A percentile compares a stretch with the other conserved stretches of the same genome.
These are phyloP conservation scores for Tillandsia fasciculata DNA, from an alignment of 176 grass and related monocot genomes.

Conservation along the genomic window DNA sequence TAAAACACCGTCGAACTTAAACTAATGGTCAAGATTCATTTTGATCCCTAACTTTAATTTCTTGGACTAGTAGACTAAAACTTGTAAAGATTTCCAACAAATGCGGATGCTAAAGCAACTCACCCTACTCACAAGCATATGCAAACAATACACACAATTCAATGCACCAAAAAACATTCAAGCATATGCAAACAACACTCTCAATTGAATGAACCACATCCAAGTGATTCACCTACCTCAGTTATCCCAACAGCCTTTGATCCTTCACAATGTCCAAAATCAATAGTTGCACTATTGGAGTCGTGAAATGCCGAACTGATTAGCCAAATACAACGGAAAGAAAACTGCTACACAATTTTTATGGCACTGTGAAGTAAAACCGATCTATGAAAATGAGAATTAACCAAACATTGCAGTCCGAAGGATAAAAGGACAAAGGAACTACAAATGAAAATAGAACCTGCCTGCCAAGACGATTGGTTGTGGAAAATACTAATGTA, in stretches of 20 bases:
- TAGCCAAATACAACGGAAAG: constrained; percentile 1
- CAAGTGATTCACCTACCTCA: constrained; percentile 42
- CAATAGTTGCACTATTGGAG: constrained; percentile 33
- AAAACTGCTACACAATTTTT: too few species aligned
- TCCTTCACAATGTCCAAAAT: constrained; percentile 65
- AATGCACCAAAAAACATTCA: background rate
- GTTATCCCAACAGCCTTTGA: constrained; percentile 46
- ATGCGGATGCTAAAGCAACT: too few species aligned
- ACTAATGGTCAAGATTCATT: too few species aligned
- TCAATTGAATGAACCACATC: background rate
- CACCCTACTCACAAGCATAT: background rate
- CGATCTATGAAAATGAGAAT: too few species aligned
- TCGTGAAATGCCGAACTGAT: constrained; percentile 34
- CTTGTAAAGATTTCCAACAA: too few species aligned
- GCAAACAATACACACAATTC: background rate
- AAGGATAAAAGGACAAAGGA: background rate
- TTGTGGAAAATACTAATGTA: too few species aligned
- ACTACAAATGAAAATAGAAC: background rate
- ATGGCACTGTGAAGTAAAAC: too few species aligned
- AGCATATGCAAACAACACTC: background rate
- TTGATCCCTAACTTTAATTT: too few species aligned
- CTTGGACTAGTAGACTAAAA: too few species aligned
- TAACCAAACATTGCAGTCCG: background rate
- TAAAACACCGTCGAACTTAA: too few species aligned
- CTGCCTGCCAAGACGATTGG: background rate